Base-by-base conservation (phyloP, 257 asterid species). In the Jacaranda mimosifolia region DNA sequence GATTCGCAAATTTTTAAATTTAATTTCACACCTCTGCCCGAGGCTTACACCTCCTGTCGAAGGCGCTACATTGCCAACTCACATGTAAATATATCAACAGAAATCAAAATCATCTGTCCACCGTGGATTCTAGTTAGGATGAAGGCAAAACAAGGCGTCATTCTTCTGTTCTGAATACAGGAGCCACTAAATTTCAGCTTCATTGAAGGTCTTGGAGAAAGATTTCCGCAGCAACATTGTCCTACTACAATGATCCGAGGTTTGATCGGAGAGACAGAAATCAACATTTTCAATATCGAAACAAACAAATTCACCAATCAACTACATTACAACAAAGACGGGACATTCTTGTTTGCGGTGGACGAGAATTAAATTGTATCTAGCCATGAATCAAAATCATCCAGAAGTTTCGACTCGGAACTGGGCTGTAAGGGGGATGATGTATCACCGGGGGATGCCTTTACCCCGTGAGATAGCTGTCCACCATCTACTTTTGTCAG, bases 371-470 rank as follows among this genome's bases (percentile, higher is more conserved):
- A 91, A 40, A 87, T 83, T 43, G 97, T 78, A 84, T 94, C 93
- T 65, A 94, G 84, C 98, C 98, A 94, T 49, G 97, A 92, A 82
- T 88, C 97, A 63, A 94, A 92, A 81, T 94, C 97, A 78, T 89
- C 97, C 67, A 77, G 56, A 64, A 91, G 74, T 77, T 90, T 69
- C 53, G 97, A 80, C 77, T 85, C 92, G 18, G 96, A 80, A 79
- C 21, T 59, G 36, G 84, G 79, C 42, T 79, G 21, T 38, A 75
- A 58, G 4, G 69, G 9, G 18, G 89, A 73, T 12, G 82, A 42
- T 57, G 72, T 9, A 75, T 52, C 53, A 36, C 26, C 77, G 45
- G 63, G 46, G 38, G 57, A 40, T 13, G 78, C 59, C 56, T 82
- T 80, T 15, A 77, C 75, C 74, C 65, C 86, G 39, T 63, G 46